Base-by-base conservation (phyloP, 1,284 basidiomycete species). In the Ceratobasidium sp. region DNA sequence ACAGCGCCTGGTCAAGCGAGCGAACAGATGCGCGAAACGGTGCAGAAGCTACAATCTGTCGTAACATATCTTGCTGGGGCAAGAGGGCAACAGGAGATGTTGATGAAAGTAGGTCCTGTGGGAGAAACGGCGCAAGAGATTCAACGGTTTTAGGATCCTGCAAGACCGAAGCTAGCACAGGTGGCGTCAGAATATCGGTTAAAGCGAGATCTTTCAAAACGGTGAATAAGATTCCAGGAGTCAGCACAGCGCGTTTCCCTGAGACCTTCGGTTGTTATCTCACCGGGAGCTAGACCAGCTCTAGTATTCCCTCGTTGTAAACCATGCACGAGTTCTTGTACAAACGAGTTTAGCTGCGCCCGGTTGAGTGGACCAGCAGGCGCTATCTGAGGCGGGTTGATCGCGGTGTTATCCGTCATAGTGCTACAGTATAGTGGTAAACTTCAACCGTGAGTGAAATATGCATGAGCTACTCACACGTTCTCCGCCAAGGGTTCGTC, bases 111-210 rank as follows among this genome's bases (percentile, higher is more conserved):
- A 92, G 82, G 80, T 92, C 90, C 11, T 88, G 83, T 1, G 92
- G 91, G 36, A 93, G 85, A 76, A 92, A 86, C 8, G 91, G 91
- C 79, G 92, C 92, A 72, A 93, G 83, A 1, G 89, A 79, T 8
- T 85, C 80, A 59, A 90, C 82, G 40, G 92, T 83, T 66, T 87
- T 85, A 0, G 90, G 88, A 77, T 64, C 74, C 48, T 38, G 67
- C 61, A 93, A 90, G 14, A 94, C 82, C 3, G 90, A 89, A 1
- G 82, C 82, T 46, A 94, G 82, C 77, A 87, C 89, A 9, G 86
- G 82, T 2, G 90, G 88, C 14, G 90, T 92, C 46, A 93, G 84
- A 73, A 93, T 84, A 78, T 94, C 91, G 16, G 84, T 84, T 54
- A 93, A 83, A 42, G 87, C 86, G 56, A 89, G 73, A 33, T 92